Evolutionary conservation across 2,329 filamentous ascomycete genomes (phyloP), one percentile per base, ranked within the genome.

Genomic region (Fusarium lyarnte): DNA sequence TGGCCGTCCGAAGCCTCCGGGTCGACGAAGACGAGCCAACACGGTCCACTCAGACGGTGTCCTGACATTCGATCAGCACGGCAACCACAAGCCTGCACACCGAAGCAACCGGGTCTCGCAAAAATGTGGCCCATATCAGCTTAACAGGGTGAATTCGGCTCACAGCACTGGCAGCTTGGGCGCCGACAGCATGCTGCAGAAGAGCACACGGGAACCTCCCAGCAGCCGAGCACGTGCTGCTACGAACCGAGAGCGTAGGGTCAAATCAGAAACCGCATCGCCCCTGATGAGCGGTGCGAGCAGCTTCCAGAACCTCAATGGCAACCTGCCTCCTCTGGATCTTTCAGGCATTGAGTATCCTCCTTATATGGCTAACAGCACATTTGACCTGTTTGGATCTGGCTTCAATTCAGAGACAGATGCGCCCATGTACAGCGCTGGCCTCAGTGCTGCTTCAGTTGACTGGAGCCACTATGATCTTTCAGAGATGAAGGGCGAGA

Each of bases 201-300:
- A 82, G 60, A 76, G 80, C 58, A 71, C 76, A 35, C 77, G 79
- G 70, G 81, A 84, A 33, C 79, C 81, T 31, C 80, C 80, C 19
- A 76, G 75, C 55, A 78, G 79, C 60, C 81, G 80, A 27, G 79
- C 82, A 39, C 79, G 80, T 46, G 78, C 79, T 53, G 81, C 80
- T 46, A 81, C 79, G 58, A 82, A 84, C 67, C 81, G 81, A 59
- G 85, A 86, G 72, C 87, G 88, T 63, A 85, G 85, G 70, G 85
- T 88, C 72, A 89, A 89, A 75, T 91, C 90, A 12, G 90, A 91
- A 76, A 86, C 89, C 27, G 84, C 88, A 6, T 91, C 90, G 12
- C 90, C 90, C 11, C 80, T 88, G 38, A 82, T 90, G 78, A 84
- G 83, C 45, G 82, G 83, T 42, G 80, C 85, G 23, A 80, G 85